Conservation (phyloP, 2,329 filamentous ascomycete species). For the Pyrenochaeta sp. region DNA sequence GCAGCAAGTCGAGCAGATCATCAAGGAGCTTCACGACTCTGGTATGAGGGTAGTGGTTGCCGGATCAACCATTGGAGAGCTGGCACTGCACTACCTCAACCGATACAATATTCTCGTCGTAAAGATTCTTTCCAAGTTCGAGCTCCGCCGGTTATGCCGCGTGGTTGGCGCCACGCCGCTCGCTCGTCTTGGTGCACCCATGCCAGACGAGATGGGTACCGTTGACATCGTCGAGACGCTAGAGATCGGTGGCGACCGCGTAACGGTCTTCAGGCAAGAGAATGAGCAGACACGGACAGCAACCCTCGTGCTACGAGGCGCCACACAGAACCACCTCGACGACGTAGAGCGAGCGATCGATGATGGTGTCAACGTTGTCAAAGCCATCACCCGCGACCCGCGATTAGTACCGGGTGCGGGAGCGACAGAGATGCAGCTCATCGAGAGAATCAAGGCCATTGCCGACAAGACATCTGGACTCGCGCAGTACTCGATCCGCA, state of each 20-base stretch:
- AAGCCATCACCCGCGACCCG: slow-evolving; percentile 94
- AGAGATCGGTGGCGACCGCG: slow-evolving; percentile 96
- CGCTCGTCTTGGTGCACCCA: slow-evolving; percentile 91
- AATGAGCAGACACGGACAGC: slow-evolving; percentile 90
- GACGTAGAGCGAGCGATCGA: slow-evolving; percentile 97
- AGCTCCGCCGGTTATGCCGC: slow-evolving; percentile 91
- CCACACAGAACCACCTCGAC: slow-evolving; percentile 97
- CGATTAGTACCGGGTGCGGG: slow-evolving; percentile 92
- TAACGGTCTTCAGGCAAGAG: slow-evolving; percentile 98
- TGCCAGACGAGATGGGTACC: slow-evolving; percentile 99
- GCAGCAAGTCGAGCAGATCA: slow-evolving; percentile 82
- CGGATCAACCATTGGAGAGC: slow-evolving; percentile 91
- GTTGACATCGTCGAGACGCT: slow-evolving; percentile 96
- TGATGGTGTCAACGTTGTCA: slow-evolving; percentile 97
- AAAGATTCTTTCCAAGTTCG: slow-evolving; percentile 98
- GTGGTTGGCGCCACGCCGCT: slow-evolving; percentile 97
- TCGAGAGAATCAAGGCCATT: slow-evolving; percentile 88
- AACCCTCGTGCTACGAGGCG: slow-evolving; percentile 91
- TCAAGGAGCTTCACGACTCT: slow-evolving; percentile 96
- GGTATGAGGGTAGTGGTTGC: slow-evolving; percentile 91
- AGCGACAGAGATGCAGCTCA: slow-evolving; percentile 91
- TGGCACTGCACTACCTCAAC: slow-evolving; percentile 97
- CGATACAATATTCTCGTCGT: slow-evolving; percentile 95
- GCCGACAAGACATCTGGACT: slow-evolving; percentile 93
- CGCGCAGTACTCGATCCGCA: slow-evolving; percentile 95